Base-by-base conservation (phyloP, 495 filamentous ascomycete species). In the Aspergillus panamensis region DNA sequence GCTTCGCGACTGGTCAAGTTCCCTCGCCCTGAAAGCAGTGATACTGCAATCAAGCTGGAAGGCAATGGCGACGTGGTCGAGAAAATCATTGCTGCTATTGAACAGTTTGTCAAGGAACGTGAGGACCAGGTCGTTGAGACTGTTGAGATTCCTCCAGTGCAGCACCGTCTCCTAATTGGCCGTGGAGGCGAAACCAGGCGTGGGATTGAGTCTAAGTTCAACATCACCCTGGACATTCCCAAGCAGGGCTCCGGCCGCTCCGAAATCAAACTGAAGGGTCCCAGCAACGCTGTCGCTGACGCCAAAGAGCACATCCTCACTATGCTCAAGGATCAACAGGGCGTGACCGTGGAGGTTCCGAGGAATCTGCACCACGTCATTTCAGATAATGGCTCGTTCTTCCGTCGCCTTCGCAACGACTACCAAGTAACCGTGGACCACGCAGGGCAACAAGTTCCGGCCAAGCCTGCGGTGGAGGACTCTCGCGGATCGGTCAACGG, bases 161-260 rank as follows among this genome's bases (percentile, higher is more conserved):
- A 96, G 77, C 95, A 97, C 68, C 83, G 91, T 32, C 78, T 90
- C 9, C 81, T 99, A 13, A 97, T 99, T 63, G 94, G 94, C 45
- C 89, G 91, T 39, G 92, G 91, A 57, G 94, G 94, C 52, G 90
- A 94, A 51, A 86, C 85, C 35, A 85, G 92, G 59, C 87, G 89
- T 50, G 80, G 83, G 43, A 83, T 99, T n/a, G 94, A 97, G 75
- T 83, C 87, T 20, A 83, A 90, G 68, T 96, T 97, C 80, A 86
- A 85, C 56, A 85, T 99, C 62, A 85, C 85, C 14, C 83, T 99
- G 59, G 91, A 96, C 62, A 88, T 99, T 52, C 94, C 94, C 10
- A 88, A 89, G 61, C 82, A 88, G 49, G 91, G 91, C 16, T 83
- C 81, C 45, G 80, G 77, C 21, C 80, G 84, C 54, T 80, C 81